A percentile compares a stretch with the other conserved stretches of the same genome.
Conservation (phyloP, 2,329 filamentous ascomycete species). For the Aspergillus sp. region DNA sequence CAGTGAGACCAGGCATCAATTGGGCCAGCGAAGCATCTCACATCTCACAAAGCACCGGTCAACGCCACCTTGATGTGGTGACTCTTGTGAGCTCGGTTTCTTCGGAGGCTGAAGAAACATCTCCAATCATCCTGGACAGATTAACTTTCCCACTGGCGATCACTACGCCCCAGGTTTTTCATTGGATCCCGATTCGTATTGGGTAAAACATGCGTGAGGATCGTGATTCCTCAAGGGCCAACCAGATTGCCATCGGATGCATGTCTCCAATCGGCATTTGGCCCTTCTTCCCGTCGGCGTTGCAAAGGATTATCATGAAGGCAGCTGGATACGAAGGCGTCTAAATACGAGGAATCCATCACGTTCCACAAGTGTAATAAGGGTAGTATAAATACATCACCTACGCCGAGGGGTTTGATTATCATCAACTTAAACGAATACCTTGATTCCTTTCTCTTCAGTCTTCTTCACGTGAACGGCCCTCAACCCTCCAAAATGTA, state of each 20-base stretch:
- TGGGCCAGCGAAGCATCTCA: conserved; percentile 1
- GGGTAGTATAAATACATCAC: neutral
- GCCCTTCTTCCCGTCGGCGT: neutral
- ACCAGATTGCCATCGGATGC: neutral
- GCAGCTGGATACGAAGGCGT: neutral
- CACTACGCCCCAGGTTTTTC: neutral
- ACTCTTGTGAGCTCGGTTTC: neutral
- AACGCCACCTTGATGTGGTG: conserved; percentile 3
- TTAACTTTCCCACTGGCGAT: neutral
- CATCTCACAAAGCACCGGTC: neutral
- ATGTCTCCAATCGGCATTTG: neutral
- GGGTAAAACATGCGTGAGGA: conserved; percentile 5
- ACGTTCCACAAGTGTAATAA: neutral
- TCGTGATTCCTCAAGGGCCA: neutral
- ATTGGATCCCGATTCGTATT: conserved; percentile 4
- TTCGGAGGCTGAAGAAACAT: conserved; percentile 3
- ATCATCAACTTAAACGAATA: neutral
- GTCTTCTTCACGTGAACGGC: neutral
- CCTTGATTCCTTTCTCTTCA: neutral
- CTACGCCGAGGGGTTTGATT: neutral
- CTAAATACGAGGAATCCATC: neutral
- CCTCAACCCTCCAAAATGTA: neutral
- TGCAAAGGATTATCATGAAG: neutral
- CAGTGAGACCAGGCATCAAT: neutral
- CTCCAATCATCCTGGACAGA: conserved; percentile 2